Evolutionary conservation across 805 yeast genomes (phyloP), one percentile per base, ranked within the genome.

Genomic region (Teunomyces atbi): DNA sequence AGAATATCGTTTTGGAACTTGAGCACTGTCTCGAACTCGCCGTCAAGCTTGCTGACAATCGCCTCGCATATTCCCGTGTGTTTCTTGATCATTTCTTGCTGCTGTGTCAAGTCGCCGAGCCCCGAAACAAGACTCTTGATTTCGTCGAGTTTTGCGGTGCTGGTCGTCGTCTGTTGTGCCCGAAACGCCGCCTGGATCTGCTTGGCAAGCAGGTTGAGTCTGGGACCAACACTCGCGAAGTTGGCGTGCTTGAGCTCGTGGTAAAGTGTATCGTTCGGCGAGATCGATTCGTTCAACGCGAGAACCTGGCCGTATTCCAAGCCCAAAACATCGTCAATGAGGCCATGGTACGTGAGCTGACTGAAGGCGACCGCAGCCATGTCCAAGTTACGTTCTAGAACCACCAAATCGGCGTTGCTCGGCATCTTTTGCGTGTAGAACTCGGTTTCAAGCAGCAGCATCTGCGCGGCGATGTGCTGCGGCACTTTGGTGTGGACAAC

Each of bases 261-360:
- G 54, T 71, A 79, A 5, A 84, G 67, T 8, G 72, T 68, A 52
- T 84, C 89, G n/a, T 73, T 70, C 6, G 82, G 66, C 4, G 77
- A 79, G 51, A 80, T 71, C 10, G 80, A 59, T 53, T 89, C 96
- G 59, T 86, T 90, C 15, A 89, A 27, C 1, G 8, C 34, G 10
- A 11, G 13, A 2, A 41, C 26, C 33, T 46, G 49, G 43, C 42
- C 6, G 21, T 73, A 59, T 11, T 74, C 69, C 5, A 84, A 66
- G 4, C 78, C 81, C 53, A 81, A 74, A 10, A 81, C 61, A 55
- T 91, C 97, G 60, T 87, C 91, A 16, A 90, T 69, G 12, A 94
- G 69, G 0, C 98, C 99, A 13, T 79, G 72, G 61, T 91, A 92
- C 2, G 89, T 86, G 55, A 91, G 66, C 56, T 91, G 97, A 20